Conservation (phyloP, 345 rosid genomes). For the Psidium friedrichsthalianum region DNA sequence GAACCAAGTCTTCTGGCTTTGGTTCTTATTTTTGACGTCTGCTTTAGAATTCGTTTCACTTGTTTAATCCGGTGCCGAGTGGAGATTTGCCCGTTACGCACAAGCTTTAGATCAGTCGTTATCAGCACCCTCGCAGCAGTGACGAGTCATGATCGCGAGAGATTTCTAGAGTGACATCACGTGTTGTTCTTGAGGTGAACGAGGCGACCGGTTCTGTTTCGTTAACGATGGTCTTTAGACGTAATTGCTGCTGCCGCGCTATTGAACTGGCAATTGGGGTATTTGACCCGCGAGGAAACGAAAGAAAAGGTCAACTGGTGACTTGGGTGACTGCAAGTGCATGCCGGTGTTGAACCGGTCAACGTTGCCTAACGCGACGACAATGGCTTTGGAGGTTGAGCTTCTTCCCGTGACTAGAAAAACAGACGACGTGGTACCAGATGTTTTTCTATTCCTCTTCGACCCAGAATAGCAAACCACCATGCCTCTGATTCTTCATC, state of each 20-base stretch:
- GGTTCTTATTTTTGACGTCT: neutral
- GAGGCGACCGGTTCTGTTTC: neutral
- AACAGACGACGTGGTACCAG: neutral
- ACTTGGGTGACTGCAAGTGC: neutral
- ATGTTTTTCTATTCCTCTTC: neutral
- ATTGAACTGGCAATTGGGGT: neutral
- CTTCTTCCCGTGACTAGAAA: neutral
- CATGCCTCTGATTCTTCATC: conserved; percentile 4
- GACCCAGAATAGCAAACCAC: neutral
- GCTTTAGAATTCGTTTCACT: neutral
- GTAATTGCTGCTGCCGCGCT: neutral
- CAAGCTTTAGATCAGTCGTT: neutral
- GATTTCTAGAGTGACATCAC: neutral
- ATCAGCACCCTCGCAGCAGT: neutral
- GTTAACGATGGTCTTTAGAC: neutral
- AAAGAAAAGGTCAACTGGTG: neutral
- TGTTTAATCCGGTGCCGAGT: neutral
- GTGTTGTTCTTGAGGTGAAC: neutral
- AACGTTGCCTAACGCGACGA: neutral
- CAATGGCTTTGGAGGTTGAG: neutral
- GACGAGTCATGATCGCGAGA: neutral
- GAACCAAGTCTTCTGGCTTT: neutral
- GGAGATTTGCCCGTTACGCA: neutral
- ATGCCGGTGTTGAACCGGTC: neutral
- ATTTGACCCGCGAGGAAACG: neutral